Conservation (phyloP, 805 yeast species). For the Kazachstania africana region DNA sequence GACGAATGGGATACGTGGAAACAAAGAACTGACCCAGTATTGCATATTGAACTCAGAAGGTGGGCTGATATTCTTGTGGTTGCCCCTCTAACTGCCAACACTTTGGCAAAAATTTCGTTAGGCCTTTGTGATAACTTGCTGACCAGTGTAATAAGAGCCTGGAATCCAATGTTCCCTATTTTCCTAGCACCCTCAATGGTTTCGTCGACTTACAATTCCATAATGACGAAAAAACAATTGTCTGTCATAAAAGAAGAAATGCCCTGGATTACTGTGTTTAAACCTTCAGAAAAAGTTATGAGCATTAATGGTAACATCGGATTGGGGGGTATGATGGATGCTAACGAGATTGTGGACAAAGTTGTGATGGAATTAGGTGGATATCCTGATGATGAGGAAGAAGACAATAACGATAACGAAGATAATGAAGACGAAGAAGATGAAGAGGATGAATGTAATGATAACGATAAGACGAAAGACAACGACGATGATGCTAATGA, state of each 20-base stretch:
- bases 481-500: constrained; percentile 32
- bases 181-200: constrained; percentile 94
- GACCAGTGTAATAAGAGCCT: constrained; percentile 84
- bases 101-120: constrained; percentile 76
- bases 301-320: constrained; percentile 94
- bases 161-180: constrained; percentile 89
- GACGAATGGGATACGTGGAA: constrained; percentile 95
- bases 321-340: constrained; percentile 99
- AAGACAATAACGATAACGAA: constrained; percentile 33
- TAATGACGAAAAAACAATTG: constrained; percentile 76
- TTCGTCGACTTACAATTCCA: constrained; percentile 80
- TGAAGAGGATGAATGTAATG: constrained; percentile 28
- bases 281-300: constrained; percentile 88
- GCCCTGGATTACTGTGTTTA: constrained; percentile 90
- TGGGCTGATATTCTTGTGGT: constrained; percentile 93
- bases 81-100: constrained; percentile 92
- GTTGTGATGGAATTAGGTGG: constrained; percentile 62
- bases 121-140: constrained; percentile 89
- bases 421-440: constrained; percentile 28
- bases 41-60: constrained; percentile 86
- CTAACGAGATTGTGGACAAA: constrained; percentile 85
- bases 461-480: constrained; percentile 36
- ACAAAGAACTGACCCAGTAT: constrained; percentile 73
- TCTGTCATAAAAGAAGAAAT: constrained; percentile 71
- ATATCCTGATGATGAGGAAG: constrained; percentile 44